A percentile compares a stretch with the other conserved stretches of the same genome.
Conservation (phyloP, 257 asterid species). For the Salvia miltiorrhiza region DNA sequence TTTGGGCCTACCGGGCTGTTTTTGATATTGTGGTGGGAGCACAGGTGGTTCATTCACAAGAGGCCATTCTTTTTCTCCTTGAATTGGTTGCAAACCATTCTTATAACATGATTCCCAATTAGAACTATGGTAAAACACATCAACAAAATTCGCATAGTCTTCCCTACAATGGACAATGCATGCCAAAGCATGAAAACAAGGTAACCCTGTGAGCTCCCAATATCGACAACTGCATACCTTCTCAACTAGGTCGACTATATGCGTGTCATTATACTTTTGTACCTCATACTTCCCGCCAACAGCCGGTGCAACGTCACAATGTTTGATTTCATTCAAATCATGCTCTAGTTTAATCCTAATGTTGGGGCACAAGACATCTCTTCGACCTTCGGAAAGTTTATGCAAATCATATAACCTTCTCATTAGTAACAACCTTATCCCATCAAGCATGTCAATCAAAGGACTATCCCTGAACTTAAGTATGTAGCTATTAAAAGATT, state of each 20-base stretch:
- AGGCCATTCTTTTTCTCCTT: neutral
- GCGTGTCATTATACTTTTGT: neutral
- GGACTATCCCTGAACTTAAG: neutral
- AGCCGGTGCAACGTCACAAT: neutral
- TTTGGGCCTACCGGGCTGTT: too few species aligned
- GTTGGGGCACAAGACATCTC: neutral
- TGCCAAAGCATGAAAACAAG: neutral
- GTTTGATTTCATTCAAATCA: neutral
- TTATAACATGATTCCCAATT: neutral
- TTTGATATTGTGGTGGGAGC: too few species aligned
- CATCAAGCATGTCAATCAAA: neutral
- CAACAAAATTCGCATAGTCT: neutral
- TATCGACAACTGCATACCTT: neutral
- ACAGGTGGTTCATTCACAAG: too few species aligned
- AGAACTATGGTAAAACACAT: neutral
- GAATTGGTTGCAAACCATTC: neutral
- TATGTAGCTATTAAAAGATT: neutral
- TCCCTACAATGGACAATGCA: neutral
- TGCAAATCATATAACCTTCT: neutral
- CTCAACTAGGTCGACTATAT: neutral
- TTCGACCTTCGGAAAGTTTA: neutral
- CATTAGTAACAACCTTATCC: neutral
- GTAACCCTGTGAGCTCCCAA: neutral
- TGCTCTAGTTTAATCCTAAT: neutral
- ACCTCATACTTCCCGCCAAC: neutral